These are phyloP conservation scores for Dictyophora rubrovolvata DNA, from an alignment of 768 basidiomycete species.

Conservation along the genomic window DNA sequence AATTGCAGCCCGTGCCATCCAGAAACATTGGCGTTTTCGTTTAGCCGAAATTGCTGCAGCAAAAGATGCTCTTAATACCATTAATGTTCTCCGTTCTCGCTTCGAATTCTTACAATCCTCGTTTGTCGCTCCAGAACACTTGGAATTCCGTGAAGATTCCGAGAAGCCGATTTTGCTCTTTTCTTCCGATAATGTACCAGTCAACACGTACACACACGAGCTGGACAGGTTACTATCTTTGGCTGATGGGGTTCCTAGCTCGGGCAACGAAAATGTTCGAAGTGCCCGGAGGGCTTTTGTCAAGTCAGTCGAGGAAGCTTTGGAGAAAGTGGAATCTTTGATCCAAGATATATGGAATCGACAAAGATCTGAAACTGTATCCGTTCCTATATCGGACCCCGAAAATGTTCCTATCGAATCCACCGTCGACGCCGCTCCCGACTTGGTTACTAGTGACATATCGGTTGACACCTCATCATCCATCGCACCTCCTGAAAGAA, in stretches of 20 bases:
- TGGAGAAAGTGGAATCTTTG: background rate
- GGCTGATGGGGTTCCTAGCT: conserved; percentile 3
- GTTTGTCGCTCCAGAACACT: conserved; percentile 3
- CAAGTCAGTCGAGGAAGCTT: background rate
- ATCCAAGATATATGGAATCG: background rate
- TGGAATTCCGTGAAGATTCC: background rate
- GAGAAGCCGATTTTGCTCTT: background rate
- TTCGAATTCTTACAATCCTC: conserved; percentile 1
- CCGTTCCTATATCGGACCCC: background rate
- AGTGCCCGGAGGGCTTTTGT: background rate
- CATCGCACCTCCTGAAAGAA: background rate
- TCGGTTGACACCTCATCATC: background rate
- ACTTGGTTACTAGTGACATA: background rate
- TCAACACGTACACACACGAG: conserved; percentile 3
- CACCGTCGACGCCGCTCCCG: background rate
- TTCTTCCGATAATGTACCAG: background rate
- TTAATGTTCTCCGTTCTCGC: background rate
- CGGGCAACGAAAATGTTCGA: background rate
- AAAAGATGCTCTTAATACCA: background rate
- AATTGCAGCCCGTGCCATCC: background rate
- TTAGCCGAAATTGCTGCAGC: background rate
- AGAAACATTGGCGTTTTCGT: conserved; percentile 1
- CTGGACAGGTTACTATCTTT: background rate
- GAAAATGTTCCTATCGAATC: background rate
- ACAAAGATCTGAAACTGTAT: background rate